These are phyloP conservation scores for Pseudogymnoascus sp. DNA, from an alignment of 2,329 filamentous ascomycete genomes.

Conservation along the genomic window DNA sequence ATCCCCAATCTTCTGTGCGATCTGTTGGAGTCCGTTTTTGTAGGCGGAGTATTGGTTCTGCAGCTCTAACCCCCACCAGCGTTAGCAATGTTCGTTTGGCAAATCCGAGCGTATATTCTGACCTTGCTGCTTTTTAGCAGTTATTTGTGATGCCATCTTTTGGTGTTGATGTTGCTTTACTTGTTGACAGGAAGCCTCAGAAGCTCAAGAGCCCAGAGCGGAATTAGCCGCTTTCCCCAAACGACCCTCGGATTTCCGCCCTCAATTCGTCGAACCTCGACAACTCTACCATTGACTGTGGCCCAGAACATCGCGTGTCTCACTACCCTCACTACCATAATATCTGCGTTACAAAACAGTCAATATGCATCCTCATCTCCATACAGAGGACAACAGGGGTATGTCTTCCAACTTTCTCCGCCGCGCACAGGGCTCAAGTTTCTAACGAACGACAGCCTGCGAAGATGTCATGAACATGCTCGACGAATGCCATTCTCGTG, in stretches of 20 bases:
- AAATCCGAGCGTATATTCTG: neutral
- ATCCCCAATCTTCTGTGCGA: slow-evolving; percentile 93
- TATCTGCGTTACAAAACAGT: slow-evolving; percentile 9
- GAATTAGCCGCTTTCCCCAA: slow-evolving; percentile 1
- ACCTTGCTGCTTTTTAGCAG: slow-evolving; percentile 31
- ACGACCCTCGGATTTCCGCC: neutral
- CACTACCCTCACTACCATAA: neutral
- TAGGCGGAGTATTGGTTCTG: slow-evolving; percentile 73
- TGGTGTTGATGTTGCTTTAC: slow-evolving; percentile 7
- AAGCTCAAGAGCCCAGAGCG: neutral
- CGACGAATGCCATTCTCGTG: slow-evolving; percentile 87
- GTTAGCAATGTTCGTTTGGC: slow-evolving; percentile 8
- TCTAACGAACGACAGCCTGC: slow-evolving; percentile 56
- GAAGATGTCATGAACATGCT: slow-evolving; percentile 89
- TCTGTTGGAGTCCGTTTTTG: slow-evolving; percentile 74
- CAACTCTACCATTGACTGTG: neutral
- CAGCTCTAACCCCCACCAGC: slow-evolving; percentile 49
- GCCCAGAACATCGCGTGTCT: neutral
- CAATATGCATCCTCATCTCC: slow-evolving; percentile 93
- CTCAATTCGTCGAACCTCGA: neutral
- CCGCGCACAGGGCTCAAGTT: slow-evolving; percentile 8
- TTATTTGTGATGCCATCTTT: slow-evolving; percentile 27
- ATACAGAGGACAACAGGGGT: slow-evolving; percentile 89
- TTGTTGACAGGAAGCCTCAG: slow-evolving; percentile 1
- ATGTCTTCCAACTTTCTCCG: slow-evolving; percentile 24